Base-by-base conservation (phyloP, 139 green algal species). In the Picochlorum costavermella region DNA sequence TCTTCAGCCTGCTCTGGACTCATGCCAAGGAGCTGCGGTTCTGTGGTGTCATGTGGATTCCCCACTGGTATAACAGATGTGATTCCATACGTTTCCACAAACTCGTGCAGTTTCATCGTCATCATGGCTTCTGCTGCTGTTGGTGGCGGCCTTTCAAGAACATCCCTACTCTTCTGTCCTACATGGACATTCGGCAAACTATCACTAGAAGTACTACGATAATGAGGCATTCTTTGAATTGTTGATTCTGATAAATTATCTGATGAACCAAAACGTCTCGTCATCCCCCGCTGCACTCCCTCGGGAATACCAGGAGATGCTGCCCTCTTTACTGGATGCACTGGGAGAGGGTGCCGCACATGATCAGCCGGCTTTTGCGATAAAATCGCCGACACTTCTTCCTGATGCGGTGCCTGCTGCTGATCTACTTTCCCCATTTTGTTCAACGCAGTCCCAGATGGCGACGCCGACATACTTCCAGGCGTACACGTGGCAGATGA, bases 21-120 rank as follows among this genome's bases (percentile, higher is more conserved):
- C 71, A 77, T 77, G 31, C 46, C 46, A 16, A 77, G 59, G 48
- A 77, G 64, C 63, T 77, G 65, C 51, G 71, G 71, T 64, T 77
- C 71, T 2, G 37, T 16, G 3, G 71, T 73, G 37, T 73, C 65
- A 43, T 73, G 67, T 44, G 71, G 71, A 1, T 64, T 49, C 1
- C 23, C 33, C 12, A 77, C 65, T 20, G 65, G 65, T 30, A 72
- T 37, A 40, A 72, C 65, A 13, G 65, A 60, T 28, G 33, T 33
- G 12, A 71, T 71, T 26, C 53, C 53, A 14, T 46, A 37, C 29
- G 12, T 16, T 30, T 71, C 65, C 6, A 71, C 17, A 16, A 58
- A 71, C 51, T 71, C 29, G 20, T 64, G 53, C 25, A 62, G 13
- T 23, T 67, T 50, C 12, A 56, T 29, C 5, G 36, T 56, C 69